phyloP scores from a whole-genome alignment of 306 rosid species.

The Benincasa hispida region DNA sequence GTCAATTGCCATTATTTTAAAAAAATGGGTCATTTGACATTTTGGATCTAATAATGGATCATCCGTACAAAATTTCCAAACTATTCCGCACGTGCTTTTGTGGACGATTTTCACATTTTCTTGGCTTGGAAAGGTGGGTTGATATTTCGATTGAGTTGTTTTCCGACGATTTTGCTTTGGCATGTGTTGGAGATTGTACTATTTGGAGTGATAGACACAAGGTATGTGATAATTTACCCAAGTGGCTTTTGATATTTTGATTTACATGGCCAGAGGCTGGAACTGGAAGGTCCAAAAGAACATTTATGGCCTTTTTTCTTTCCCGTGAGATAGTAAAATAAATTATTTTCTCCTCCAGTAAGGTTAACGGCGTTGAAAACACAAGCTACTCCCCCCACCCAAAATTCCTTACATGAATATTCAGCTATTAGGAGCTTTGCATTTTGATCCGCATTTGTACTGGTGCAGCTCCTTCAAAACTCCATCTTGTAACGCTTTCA shows the following conservation, averaged over 20 bases:
- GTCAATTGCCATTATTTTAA: too few relatives aligned
- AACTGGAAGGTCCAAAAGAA: constrained; percentile 61
- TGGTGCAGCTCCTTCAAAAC: constrained; percentile 31
- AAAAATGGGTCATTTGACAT: too few relatives aligned
- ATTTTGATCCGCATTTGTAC: constrained; percentile 39
- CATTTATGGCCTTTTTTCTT: constrained; percentile 32
- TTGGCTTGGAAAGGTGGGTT: too few relatives aligned
- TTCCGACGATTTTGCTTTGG: too few relatives aligned
- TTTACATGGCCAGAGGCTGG: constrained; percentile 61
- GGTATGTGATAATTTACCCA: too few relatives aligned
- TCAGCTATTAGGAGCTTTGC: constrained; percentile 55
- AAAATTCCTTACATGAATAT: constrained; percentile 20
- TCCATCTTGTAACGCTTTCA: constrained; percentile 40
- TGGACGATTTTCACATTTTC: too few relatives aligned
- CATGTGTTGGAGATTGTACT: too few relatives aligned
- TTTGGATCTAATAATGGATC: too few relatives aligned
- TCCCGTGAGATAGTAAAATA: constrained; percentile 41
- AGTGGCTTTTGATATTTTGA: neutral
- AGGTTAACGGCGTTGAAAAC: constrained; percentile 47
- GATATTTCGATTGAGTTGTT: too few relatives aligned
- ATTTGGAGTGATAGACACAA: too few relatives aligned
- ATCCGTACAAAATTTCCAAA: too few relatives aligned
- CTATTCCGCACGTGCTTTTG: too few relatives aligned
- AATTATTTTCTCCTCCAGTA: constrained; percentile 51
- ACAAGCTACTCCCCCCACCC: constrained; percentile 64